Conservation (phyloP, 805 yeast genomes). For the Candida palmyrensis region DNA sequence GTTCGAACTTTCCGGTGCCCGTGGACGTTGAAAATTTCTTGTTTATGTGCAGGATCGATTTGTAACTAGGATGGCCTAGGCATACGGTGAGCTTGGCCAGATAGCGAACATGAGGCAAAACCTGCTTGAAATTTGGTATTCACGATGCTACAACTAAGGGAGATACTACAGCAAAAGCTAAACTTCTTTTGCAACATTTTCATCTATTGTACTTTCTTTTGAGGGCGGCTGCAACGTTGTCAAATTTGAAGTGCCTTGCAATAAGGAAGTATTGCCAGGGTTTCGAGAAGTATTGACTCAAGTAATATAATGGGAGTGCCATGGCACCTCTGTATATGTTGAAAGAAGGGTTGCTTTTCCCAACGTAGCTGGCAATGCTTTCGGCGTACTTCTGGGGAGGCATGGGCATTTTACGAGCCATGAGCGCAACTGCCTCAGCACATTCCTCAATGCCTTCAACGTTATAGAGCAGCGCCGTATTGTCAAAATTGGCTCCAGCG, state of each 20-base stretch:
- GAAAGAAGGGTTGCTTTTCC: conserved; percentile 17
- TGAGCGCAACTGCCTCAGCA: conserved; percentile 12
- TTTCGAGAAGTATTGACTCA: conserved; percentile 17
- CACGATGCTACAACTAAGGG: too few relatives aligned
- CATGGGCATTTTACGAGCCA: conserved; percentile 17
- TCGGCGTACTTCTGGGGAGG: conserved; percentile 20
- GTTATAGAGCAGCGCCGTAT: conserved; percentile 12
- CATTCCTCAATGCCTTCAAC: conserved; percentile 19
- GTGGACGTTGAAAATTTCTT: not conserved
- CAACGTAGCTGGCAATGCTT: conserved; percentile 16
- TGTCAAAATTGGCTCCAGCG: conserved; percentile 2
- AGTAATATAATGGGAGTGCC: conserved; percentile 14
- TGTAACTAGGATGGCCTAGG: not conserved
- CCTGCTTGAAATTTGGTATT: too few relatives aligned
- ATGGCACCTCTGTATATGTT: conserved; percentile 23
- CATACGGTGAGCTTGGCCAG: too few relatives aligned
- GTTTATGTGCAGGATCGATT: not conserved
- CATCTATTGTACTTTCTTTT: too few relatives aligned
- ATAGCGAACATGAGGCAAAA: too few relatives aligned
- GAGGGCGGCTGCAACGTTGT: conserved; percentile 19
- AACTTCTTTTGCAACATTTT: too few relatives aligned
- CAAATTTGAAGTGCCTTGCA: conserved; percentile 20
- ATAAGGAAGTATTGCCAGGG: conserved; percentile 18
- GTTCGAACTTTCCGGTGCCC: not conserved
- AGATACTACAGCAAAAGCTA: too few relatives aligned